phyloP scores from a whole-genome alignment of 345 rosid genomes.

The Moringa oleifera region DNA sequence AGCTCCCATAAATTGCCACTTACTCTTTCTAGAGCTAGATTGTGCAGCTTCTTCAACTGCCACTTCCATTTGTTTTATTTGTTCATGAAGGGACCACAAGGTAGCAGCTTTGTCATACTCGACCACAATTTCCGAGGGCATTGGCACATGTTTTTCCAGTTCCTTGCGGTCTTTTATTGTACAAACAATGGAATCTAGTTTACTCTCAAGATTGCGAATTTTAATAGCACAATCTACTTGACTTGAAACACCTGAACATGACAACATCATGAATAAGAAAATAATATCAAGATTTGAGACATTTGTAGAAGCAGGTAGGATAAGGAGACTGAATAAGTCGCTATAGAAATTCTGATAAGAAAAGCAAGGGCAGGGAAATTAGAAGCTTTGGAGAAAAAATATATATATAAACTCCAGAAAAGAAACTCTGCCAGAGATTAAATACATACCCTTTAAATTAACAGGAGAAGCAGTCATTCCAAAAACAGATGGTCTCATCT shows the following conservation, averaged over 20 bases:
- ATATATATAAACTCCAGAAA: slow-evolving; percentile 4
- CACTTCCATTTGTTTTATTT: slow-evolving; percentile 80
- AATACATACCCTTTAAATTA: slow-evolving; percentile 74
- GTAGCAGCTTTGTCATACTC: slow-evolving; percentile 95
- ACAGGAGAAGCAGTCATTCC: slow-evolving; percentile 99
- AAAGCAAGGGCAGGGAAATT: background rate
- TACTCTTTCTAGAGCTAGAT: slow-evolving; percentile 80
- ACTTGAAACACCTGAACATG: slow-evolving; percentile 79
- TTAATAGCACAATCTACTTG: slow-evolving; percentile 97
- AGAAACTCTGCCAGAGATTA: slow-evolving; percentile 6
- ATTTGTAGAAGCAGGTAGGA: background rate
- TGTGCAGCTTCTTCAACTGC: slow-evolving; percentile 94
- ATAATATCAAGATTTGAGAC: slow-evolving; percentile 1
- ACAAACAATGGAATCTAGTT: slow-evolving; percentile 85
- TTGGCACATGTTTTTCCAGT: slow-evolving; percentile 93
- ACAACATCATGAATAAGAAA: background rate
- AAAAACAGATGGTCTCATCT: slow-evolving; percentile 87
- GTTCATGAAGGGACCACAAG: slow-evolving; percentile 94
- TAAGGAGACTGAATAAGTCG: background rate
- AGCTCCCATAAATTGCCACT: slow-evolving; percentile 99
- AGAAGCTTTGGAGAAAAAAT: slow-evolving; percentile 4
- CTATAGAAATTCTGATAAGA: background rate
- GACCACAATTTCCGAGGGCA: slow-evolving; percentile 86
- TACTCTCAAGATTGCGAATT: slow-evolving; percentile 96
- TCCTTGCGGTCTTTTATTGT: slow-evolving; percentile 95